A percentile compares a stretch with the other conserved stretches of the same genome.
These are phyloP conservation scores for Fraxinus pennsylvanica DNA, from an alignment of 257 asterid genomes.

Conservation along the genomic window DNA sequence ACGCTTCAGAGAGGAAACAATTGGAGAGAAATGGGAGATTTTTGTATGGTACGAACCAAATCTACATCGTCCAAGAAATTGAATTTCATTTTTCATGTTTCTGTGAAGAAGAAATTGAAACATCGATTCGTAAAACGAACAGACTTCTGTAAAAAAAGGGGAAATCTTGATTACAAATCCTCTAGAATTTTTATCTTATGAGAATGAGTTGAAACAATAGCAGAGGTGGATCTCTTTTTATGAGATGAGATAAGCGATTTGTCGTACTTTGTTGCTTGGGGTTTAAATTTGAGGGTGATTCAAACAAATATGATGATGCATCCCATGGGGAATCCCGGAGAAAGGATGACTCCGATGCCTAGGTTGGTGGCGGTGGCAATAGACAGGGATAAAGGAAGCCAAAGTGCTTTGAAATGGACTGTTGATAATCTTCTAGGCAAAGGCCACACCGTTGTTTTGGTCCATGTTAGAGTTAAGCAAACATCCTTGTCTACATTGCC, in stretches of 20 bases:
- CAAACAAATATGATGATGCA: constrained; percentile 32
- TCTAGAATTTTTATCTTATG: constrained; percentile 28
- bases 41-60: constrained; percentile 1
- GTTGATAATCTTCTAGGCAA: constrained; percentile 64
- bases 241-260: background rate
- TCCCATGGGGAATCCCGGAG: constrained; percentile 29
- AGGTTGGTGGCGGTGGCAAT: constrained; percentile 60
- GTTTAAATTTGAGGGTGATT: constrained; percentile 11
- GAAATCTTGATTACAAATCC: constrained; percentile 7
- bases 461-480: constrained; percentile 65
- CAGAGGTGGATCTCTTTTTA: background rate
- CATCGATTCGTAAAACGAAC: constrained; percentile 11
- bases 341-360: constrained; percentile 28
- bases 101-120: background rate
- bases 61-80: background rate
- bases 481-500: constrained; percentile 32
- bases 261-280: background rate
- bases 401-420: constrained; percentile 65
- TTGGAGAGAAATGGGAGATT: constrained; percentile 19
- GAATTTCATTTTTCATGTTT: background rate
- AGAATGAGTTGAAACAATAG: background rate
- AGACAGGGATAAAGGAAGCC: constrained; percentile 61
- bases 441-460: constrained; percentile 70
- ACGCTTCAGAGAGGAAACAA: constrained; percentile 27
- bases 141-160: constrained; percentile 7